Evolutionary conservation across 495 filamentous ascomycete genomes (phyloP).

Genomic region (Xylaria bambusicola): DNA sequence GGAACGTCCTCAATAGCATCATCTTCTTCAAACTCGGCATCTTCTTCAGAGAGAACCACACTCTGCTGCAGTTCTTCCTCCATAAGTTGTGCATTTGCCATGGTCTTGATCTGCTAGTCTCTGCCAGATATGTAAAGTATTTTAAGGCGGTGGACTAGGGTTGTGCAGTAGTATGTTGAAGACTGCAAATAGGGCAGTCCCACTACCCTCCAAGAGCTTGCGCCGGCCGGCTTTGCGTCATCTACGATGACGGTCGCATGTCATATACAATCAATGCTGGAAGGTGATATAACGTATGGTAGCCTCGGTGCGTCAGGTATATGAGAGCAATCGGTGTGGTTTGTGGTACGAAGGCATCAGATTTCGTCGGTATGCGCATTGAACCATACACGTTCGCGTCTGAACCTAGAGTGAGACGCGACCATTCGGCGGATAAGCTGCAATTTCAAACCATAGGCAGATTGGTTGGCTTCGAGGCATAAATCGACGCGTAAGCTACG

Average conservation of each 20-base stretch:
- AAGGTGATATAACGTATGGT: background rate
- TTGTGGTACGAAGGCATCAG: conserved; percentile 3
- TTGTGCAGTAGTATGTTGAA: conserved; percentile 1
- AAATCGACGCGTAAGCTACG: conserved; percentile 23
- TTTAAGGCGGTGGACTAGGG: background rate
- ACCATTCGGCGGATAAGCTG: background rate
- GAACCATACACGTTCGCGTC: background rate
- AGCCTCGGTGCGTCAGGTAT: background rate
- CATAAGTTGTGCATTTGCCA: conserved; percentile 53
- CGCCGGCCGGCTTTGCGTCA: conserved; percentile 27
- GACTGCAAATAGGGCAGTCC: conserved; percentile 6
- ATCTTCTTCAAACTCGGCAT: conserved; percentile 38
- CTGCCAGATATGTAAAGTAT: background rate
- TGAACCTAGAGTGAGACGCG: conserved; percentile 9
- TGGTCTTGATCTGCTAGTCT: conserved; percentile 21
- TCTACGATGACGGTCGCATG: conserved; percentile 27
- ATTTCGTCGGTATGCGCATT: conserved; percentile 8
- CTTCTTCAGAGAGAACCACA: conserved; percentile 46
- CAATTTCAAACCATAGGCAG: background rate
- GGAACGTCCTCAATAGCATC: background rate
- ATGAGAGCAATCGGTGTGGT: background rate
- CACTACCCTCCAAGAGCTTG: conserved; percentile 22
- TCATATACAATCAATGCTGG: background rate
- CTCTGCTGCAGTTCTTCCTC: conserved; percentile 54
- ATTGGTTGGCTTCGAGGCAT: background rate